Conservation (phyloP, 202 grass and related monocot species). For the Hordeum pubiflorum region DNA sequence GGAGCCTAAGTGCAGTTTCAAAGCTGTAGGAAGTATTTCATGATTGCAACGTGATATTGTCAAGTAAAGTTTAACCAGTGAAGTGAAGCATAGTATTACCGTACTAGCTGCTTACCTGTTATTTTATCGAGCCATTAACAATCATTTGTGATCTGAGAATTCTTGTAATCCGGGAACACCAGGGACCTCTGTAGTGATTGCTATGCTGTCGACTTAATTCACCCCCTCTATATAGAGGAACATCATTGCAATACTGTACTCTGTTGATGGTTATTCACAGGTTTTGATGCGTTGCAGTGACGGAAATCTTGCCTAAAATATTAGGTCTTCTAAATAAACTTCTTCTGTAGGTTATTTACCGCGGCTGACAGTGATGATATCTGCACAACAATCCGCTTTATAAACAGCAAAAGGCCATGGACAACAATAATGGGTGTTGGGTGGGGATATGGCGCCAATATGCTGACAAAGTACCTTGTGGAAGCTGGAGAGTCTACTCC, state of each 20-base stretch:
- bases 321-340: constrained; percentile 43
- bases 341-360: constrained; percentile 96
- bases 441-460: constrained; percentile 90
- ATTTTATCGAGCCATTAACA: neutral
- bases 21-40: neutral
- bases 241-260: neutral
- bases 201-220: neutral
- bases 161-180: neutral
- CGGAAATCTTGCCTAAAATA: constrained; percentile 20
- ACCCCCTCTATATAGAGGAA: neutral
- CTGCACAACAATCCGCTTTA: constrained; percentile 46
- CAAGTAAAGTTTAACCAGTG: constrained; percentile 9
- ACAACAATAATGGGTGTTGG: constrained; percentile 73
- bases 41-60: neutral
- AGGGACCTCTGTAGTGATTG: neutral
- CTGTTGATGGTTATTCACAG: constrained; percentile 17
- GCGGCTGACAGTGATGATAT: constrained; percentile 98
- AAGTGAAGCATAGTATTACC: neutral
- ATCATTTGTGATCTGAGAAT: neutral
- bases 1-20: neutral
- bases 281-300: constrained; percentile 8
- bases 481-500: constrained; percentile 89
- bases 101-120: neutral
- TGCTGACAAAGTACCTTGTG: constrained; percentile 85
- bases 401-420: constrained; percentile 73